phyloP scores from a whole-genome alignment of 345 rosid genomes.

The Iberis pinnata region DNA sequence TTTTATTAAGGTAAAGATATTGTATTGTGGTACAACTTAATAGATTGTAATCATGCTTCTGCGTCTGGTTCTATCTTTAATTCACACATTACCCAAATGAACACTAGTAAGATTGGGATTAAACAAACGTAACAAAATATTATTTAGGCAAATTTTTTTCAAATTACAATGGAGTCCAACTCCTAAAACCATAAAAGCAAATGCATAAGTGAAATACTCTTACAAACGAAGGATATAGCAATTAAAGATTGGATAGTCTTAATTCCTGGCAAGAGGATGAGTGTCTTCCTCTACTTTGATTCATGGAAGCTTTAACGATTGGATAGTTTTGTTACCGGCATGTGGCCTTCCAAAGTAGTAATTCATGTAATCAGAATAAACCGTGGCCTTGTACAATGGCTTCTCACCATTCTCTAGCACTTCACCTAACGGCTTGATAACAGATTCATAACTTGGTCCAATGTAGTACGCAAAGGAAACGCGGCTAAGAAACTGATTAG shows the following conservation, averaged over 20 bases:
- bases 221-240: too few relatives aligned
- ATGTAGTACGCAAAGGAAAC: slow-evolving; percentile 8
- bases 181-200: too few relatives aligned
- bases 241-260: too few relatives aligned
- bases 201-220: too few relatives aligned
- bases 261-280: too few relatives aligned
- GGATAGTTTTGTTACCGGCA: slow-evolving; percentile 8
- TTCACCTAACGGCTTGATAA: slow-evolving; percentile 9
- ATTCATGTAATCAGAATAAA: slow-evolving; percentile 14
- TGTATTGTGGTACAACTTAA: not conserved
- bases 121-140: too few relatives aligned
- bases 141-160: too few relatives aligned
- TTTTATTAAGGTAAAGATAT: not conserved
- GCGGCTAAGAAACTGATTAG: slow-evolving; percentile 5
- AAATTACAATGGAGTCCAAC: too few relatives aligned
- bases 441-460: not conserved
- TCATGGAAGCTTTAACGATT: slow-evolving; percentile 9
- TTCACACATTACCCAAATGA: not conserved
- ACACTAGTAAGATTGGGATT: too few relatives aligned
- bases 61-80: not conserved
- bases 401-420: slow-evolving; percentile 16
- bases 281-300: not conserved
- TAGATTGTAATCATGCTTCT: not conserved
- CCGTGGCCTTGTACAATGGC: not conserved
- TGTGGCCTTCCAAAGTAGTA: slow-evolving; percentile 15